Evolutionary conservation across 208 protist genomes (phyloP), one percentile per base, ranked within the genome.

Genomic region (Crithidia expoeki): DNA sequence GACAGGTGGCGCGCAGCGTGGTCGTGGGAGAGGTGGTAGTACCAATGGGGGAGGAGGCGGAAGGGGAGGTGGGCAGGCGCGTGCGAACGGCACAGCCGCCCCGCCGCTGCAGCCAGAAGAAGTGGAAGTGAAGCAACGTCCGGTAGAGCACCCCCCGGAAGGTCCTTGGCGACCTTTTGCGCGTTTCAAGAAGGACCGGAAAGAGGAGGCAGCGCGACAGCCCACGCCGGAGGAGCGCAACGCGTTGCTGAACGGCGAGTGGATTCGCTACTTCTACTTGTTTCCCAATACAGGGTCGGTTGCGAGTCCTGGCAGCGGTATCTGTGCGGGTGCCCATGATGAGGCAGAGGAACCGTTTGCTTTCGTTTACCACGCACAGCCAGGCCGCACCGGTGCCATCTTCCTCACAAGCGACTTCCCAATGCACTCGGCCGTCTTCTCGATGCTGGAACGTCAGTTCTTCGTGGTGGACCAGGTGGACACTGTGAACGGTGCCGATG

Each of bases 211-310:
- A 36, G 64, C 75, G 10, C 38, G 60, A 27, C 73, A 79, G 66
- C 89, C 88, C 17, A 93, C 89, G 28, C 66, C 84, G n/a, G 84
- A 96, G 74, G 92, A 96, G 85, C 85, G 88, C 56, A 70, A 88
- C 36, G 60, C 66, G 42, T 59, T 95, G 10, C 79, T 95, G 16
- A 82, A 89, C 40, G 89, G 88, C 2, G 88, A 94, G 47, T 96
- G 92, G 90, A 81, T 96, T 44, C 87, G 89, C 5, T 74, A 94
- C 79, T 96, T 92, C 72, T 87, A 94, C 72, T 64, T 93, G 47
- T 94, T 87, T 77, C 88, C 89, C 2, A 64, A 62, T 23, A 23
- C 61, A 5, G 21, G 51, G 25, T 9, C 52, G 2, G 33, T 11
- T 11, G 21, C 14, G 27, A 4, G 34, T 4, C n/a, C 32, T 38